phyloP scores from a whole-genome alignment of 495 filamentous ascomycete genomes.

The Hypoxylon trugodes region DNA sequence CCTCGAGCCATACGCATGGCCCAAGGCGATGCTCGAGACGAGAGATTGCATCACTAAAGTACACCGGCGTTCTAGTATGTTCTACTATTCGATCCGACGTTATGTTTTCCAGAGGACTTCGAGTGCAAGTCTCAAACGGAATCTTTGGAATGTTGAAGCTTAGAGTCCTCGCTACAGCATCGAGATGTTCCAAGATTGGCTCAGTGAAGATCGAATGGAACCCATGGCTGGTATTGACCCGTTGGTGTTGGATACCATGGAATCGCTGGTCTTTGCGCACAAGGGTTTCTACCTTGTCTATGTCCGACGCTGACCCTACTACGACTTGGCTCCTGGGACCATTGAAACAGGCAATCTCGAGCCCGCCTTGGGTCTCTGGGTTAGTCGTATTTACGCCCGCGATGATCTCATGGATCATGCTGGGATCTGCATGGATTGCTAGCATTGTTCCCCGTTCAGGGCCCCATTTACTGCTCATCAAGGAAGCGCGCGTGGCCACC shows the following conservation, averaged over 20 bases:
- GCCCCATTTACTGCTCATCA: constrained; percentile 56
- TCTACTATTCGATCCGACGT: constrained; percentile 7
- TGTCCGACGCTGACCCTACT: constrained; percentile 31
- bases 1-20: constrained; percentile 43
- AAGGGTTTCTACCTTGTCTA: constrained; percentile 21
- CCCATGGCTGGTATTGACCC: constrained; percentile 48
- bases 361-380: too few species aligned
- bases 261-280: constrained; percentile 4
- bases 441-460: constrained; percentile 58
- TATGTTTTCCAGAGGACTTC: neutral
- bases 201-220: constrained; percentile 52
- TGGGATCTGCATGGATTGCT: neutral
- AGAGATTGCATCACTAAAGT: constrained; percentile 36
- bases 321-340: constrained; percentile 35
- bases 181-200: constrained; percentile 37
- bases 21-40: constrained; percentile 37
- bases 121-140: constrained; percentile 40
- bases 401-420: neutral
- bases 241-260: constrained; percentile 7
- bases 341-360: constrained; percentile 52
- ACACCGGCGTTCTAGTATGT: constrained; percentile 41
- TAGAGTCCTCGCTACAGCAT: constrained; percentile 23
- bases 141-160: constrained; percentile 36
- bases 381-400: too few species aligned
- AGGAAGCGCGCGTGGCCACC: constrained; percentile 47